These are phyloP conservation scores for Mycena belliarum DNA, from an alignment of 768 basidiomycete species.

Conservation along the genomic window DNA sequence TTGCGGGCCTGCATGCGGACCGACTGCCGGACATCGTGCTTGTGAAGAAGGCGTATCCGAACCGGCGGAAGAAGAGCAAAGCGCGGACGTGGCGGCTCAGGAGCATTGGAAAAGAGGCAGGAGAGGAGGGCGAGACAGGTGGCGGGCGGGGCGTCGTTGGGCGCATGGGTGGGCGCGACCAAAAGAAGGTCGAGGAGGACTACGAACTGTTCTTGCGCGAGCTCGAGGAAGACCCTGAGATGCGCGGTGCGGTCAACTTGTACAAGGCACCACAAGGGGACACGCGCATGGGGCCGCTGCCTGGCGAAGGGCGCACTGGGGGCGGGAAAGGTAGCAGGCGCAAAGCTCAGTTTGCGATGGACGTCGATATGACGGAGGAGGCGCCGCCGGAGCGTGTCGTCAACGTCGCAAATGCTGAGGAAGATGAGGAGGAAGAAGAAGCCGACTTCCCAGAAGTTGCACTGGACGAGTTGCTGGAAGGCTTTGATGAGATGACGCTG, in stretches of 20 bases:
- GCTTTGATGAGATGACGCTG: constrained; percentile 90
- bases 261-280: constrained; percentile 63
- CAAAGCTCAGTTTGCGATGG: constrained; percentile 61
- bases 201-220: constrained; percentile 96
- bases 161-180: constrained; percentile 84
- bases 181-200: constrained; percentile 92
- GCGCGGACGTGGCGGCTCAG: constrained; percentile 84
- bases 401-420: constrained; percentile 26
- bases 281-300: constrained; percentile 53
- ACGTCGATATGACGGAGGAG: constrained; percentile 51
- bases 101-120: constrained; percentile 90
- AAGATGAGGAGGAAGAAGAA: constrained; percentile 55
- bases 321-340: constrained; percentile 36
- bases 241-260: constrained; percentile 83
- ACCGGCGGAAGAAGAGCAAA: constrained; percentile 87
- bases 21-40: constrained; percentile 91
- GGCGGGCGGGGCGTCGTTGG: constrained; percentile 85
- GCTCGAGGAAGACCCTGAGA: constrained; percentile 91
- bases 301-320: constrained; percentile 32
- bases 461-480: constrained; percentile 84
- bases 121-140: constrained; percentile 81
- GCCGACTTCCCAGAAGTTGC: constrained; percentile 86
- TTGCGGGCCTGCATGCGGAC: constrained; percentile 60
- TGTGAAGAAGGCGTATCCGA: constrained; percentile 94
- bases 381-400: constrained; percentile 29